Conservation (phyloP, 495 filamentous ascomycete species). For the Hyaloscypha hepaticicola region DNA sequence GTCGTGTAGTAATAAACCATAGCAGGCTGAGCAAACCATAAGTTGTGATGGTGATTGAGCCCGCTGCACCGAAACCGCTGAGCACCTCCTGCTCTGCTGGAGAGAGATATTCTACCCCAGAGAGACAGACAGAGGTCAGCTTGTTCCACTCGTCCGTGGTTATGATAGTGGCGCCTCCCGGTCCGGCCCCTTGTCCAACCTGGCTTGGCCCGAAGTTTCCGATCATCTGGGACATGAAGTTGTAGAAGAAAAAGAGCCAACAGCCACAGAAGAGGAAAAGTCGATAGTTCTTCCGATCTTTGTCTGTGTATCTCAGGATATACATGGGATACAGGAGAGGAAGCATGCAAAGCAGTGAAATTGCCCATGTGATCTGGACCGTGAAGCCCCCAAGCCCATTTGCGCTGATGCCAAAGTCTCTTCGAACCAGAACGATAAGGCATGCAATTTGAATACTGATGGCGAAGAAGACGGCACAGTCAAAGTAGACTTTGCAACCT, state of each 20-base stretch:
- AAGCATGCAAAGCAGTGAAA: conserved; percentile 33
- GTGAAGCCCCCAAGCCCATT: conserved; percentile 35
- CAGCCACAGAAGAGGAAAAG: conserved; percentile 17
- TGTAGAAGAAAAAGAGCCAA: conserved; percentile 20
- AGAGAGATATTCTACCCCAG: background rate
- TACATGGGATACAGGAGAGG: conserved; percentile 28
- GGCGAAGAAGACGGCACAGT: conserved; percentile 38
- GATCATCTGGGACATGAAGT: conserved; percentile 20
- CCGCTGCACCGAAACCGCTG: conserved; percentile 10
- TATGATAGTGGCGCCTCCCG: conserved; percentile 8
- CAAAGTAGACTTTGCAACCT: conserved; percentile 25
- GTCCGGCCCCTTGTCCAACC: conserved; percentile 9
- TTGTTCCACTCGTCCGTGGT: conserved; percentile 5
- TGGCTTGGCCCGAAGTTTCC: conserved; percentile 12
- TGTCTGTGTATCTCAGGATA: background rate
- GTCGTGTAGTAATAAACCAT: conserved; percentile 9
- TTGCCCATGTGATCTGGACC: conserved; percentile 34
- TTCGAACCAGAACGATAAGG: conserved; percentile 33
- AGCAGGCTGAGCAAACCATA: conserved; percentile 13
- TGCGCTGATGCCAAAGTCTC: conserved; percentile 37
- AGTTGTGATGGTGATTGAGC: background rate
- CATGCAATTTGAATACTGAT: conserved; percentile 39
- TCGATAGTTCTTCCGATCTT: background rate
- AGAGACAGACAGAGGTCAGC: conserved; percentile 2
- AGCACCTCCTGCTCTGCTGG: conserved; percentile 10